Evolutionary conservation across 1,139 yeast species (phyloP).

Genomic region (Hyphopichia burtonii): DNA sequence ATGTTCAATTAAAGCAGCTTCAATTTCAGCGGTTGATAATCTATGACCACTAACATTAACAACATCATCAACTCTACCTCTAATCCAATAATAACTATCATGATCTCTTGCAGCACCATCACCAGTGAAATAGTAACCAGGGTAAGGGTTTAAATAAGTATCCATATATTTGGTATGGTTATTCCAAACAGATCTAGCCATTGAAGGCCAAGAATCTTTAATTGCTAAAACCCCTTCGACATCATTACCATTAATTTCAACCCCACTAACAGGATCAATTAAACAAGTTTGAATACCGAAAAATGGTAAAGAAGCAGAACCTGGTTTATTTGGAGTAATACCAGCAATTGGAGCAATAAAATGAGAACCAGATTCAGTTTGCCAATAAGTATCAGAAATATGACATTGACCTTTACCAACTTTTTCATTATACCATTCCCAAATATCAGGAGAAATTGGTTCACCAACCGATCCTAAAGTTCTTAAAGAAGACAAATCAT

Average conservation of each 20-base stretch:
- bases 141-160: conserved; percentile 92
- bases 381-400: conserved; percentile 97
- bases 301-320: conserved; percentile 94
- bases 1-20: conserved; percentile 84
- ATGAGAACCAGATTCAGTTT: conserved; percentile 97
- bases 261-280: conserved; percentile 89
- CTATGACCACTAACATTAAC: conserved; percentile 98
- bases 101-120: conserved; percentile 98
- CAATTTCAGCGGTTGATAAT: conserved; percentile 95
- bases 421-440: conserved; percentile 97
- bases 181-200: conserved; percentile 95
- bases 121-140: conserved; percentile 96
- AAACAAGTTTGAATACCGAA: conserved; percentile 90
- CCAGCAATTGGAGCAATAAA: conserved; percentile 96
- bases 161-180: conserved; percentile 89
- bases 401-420: conserved; percentile 87
- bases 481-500: conserved; percentile 87
- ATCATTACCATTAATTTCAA: conserved; percentile 81
- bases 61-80: conserved; percentile 98
- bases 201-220: conserved; percentile 92
- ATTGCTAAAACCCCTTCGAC: conserved; percentile 96
- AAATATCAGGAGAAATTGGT: conserved; percentile 96
- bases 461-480: conserved; percentile 98
- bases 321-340: conserved; percentile 93
- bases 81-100: conserved; percentile 97